A percentile compares a stretch with the other conserved stretches of the same genome.
Evolutionary conservation across 495 filamentous ascomycete species (phyloP).

Genomic region (Aspergillus steynii): DNA sequence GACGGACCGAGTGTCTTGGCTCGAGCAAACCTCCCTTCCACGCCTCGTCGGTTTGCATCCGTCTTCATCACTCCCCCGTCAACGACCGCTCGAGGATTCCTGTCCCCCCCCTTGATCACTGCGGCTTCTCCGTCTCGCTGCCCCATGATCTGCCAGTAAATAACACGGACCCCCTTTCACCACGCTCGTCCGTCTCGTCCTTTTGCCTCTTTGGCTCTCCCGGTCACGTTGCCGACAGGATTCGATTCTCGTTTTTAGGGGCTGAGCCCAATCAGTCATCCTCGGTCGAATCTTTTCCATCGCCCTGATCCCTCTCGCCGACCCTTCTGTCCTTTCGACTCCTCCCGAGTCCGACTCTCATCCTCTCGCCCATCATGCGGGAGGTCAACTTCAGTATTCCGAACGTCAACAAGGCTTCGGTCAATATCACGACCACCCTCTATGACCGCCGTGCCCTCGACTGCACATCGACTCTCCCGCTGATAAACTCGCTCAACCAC

Average conservation of each 20-base stretch:
- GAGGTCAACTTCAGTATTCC: conserved; percentile 99
- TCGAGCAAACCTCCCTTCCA: conserved; percentile 22
- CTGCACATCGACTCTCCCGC: conserved; percentile 93
- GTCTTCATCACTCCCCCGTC: conserved; percentile 8
- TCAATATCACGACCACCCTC: conserved; percentile 96
- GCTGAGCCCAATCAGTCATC: conserved; percentile 12
- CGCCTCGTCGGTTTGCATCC: conserved; percentile 15
- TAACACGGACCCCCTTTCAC: neutral
- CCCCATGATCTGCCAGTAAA: conserved; percentile 19
- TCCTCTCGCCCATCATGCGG: conserved; percentile 65
- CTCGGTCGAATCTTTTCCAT: conserved; percentile 3
- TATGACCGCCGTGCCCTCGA: conserved; percentile 97
- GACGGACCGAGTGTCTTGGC: conserved; percentile 26
- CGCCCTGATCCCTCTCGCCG: neutral
- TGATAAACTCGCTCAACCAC: conserved; percentile 98
- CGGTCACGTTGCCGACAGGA: conserved; percentile 13
- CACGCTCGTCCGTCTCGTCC: conserved; percentile 1
- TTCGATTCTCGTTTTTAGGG: conserved; percentile 21
- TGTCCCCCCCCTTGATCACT: conserved; percentile 1
- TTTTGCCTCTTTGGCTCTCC: neutral
- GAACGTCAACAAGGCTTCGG: conserved; percentile 98
- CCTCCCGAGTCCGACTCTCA: conserved; percentile 6
- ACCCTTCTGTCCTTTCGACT: neutral
- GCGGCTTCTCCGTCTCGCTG: conserved; percentile 1
- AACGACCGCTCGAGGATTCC: conserved; percentile 11